phyloP scores from a whole-genome alignment of 192 early-diverging fungal genomes.

The Mortierella antarctica region DNA sequence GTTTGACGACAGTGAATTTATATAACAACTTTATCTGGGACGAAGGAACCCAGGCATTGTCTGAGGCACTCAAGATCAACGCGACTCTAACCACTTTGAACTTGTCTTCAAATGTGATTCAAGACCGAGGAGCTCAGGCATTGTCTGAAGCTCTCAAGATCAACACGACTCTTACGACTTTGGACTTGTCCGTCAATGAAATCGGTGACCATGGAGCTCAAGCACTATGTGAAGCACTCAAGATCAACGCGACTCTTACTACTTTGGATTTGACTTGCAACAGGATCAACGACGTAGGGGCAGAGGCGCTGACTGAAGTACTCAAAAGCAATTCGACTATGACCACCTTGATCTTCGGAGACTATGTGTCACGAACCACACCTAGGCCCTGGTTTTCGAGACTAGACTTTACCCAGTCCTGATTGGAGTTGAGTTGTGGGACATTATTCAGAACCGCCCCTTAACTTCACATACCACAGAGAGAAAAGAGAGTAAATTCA shows the following conservation, averaged over 20 bases:
- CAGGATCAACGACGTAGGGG: not conserved
- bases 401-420: too few relatives aligned
- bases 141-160: slow-evolving; percentile 13
- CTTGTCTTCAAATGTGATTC: not conserved
- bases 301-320: not conserved
- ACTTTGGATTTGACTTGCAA: slow-evolving; percentile 1
- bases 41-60: not conserved
- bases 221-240: slow-evolving; percentile 1
- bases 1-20: too few relatives aligned
- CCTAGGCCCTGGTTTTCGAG: too few relatives aligned
- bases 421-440: not conserved
- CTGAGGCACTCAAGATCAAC: not conserved
- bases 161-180: not conserved
- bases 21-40: too few relatives aligned
- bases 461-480: too few relatives aligned
- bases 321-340: slow-evolving; percentile 1
- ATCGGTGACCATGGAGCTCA: not conserved
- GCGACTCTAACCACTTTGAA: too few relatives aligned
- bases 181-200: not conserved
- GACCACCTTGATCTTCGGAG: not conserved
- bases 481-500: too few relatives aligned
- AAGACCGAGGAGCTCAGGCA: slow-evolving; percentile 5
- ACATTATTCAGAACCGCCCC: too few relatives aligned
- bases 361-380: not conserved
- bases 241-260: slow-evolving; percentile 2